A percentile compares a stretch with the other conserved stretches of the same genome.
These are phyloP conservation scores for Parsonsia alboflavescens DNA, from an alignment of 257 asterid species.

Conservation along the genomic window DNA sequence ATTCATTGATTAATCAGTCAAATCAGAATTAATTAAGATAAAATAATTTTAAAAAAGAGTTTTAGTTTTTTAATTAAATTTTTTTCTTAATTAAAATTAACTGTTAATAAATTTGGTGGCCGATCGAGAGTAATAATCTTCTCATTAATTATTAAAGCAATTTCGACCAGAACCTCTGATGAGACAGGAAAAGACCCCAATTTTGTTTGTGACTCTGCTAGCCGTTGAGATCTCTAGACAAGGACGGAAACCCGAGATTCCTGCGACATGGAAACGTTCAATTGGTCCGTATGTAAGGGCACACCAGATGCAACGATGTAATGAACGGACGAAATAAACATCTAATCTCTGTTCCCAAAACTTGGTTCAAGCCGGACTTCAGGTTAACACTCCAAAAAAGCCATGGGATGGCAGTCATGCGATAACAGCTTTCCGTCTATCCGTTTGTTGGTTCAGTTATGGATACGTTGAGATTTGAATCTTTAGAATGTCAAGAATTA, in stretches of 20 bases:
- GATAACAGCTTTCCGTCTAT: background rate
- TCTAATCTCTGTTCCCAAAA: no score
- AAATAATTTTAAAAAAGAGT: no score
- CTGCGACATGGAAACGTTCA: background rate
- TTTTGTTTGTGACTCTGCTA: background rate
- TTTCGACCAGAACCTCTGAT: background rate
- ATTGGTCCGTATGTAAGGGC: background rate
- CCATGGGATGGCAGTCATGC: background rate
- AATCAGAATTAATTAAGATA: no score
- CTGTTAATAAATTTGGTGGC: no score
- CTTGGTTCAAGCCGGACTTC: no score
- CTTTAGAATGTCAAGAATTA: background rate
- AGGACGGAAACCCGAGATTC: no score
- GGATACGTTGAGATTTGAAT: background rate
- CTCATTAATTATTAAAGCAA: background rate
- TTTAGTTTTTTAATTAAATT: no score
- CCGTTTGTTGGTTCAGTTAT: background rate
- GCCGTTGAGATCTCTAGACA: constrained; percentile 9
- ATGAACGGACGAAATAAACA: background rate
- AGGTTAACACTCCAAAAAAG: background rate
- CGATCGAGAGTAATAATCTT: no score
- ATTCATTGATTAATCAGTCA: no score
- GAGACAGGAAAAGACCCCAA: no score
- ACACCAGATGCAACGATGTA: background rate
- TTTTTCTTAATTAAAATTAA: no score